Percentiles rank a stretch among this genome's conserved stretches.
These are phyloP conservation scores for Lepidium aucheri DNA, from an alignment of 345 rosid species.

Conservation along the genomic window DNA sequence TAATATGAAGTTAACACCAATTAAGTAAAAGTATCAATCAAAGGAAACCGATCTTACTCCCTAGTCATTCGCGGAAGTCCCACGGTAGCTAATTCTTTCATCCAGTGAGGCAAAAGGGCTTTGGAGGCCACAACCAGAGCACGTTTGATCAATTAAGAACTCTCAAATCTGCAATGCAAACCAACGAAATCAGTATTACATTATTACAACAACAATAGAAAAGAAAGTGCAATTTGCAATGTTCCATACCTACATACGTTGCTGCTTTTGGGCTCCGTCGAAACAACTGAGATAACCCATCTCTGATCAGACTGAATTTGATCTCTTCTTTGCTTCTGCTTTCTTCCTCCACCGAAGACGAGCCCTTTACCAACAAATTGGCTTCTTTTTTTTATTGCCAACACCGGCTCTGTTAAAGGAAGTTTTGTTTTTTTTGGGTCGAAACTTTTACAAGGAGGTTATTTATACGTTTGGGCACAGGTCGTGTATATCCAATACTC, in stretches of 20 bases:
- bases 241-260: conserved; percentile 71
- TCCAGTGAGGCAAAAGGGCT: conserved; percentile 91
- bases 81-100: conserved; percentile 79
- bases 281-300: conserved; percentile 79
- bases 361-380: not conserved
- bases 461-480: too few relatives aligned
- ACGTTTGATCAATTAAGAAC: conserved; percentile 70
- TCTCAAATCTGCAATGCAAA: conserved; percentile 65
- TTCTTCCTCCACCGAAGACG: conserved; percentile 13
- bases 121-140: conserved; percentile 88
- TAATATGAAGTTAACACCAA: too few relatives aligned
- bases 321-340: conserved; percentile 16
- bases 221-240: not conserved
- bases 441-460: too few relatives aligned
- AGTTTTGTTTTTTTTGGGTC: too few relatives aligned
- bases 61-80: conserved; percentile 78
- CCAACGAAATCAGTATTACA: not conserved
- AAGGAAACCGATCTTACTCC: conserved; percentile 50
- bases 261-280: conserved; percentile 47
- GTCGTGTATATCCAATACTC: too few relatives aligned
- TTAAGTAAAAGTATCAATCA: not conserved
- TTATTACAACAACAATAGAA: not conserved
- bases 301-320: conserved; percentile 7
- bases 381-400: too few relatives aligned
- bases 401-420: too few relatives aligned